Conservation (phyloP, 352 stramenopile species). For the Globisporangium carolinianum region DNA sequence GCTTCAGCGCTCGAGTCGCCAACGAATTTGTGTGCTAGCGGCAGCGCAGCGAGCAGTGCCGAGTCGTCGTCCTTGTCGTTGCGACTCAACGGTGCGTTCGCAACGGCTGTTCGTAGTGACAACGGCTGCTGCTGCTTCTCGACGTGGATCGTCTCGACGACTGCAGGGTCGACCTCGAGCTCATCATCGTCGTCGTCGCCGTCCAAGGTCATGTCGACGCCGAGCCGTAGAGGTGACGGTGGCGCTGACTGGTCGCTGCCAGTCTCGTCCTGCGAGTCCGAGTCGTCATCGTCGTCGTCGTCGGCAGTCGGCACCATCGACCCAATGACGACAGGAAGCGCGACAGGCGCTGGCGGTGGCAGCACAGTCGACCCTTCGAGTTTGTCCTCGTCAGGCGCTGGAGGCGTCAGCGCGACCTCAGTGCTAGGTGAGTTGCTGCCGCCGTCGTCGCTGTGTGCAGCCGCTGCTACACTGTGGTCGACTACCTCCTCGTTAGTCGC, state of each 20-base stretch:
- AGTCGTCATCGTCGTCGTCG: conserved; percentile 9
- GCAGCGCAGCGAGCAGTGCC: conserved; percentile 2
- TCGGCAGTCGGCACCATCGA: conserved; percentile 10
- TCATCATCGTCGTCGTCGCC: conserved; percentile 40
- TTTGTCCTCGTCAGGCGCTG: background rate
- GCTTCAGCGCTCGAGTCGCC: no score
- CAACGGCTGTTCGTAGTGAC: background rate
- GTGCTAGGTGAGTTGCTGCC: no score
- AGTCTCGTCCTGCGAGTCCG: conserved; percentile 22
- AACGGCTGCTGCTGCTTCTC: conserved; percentile 1
- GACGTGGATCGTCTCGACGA: conserved; percentile 18
- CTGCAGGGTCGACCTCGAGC: conserved; percentile 31
- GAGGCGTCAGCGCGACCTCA: background rate
- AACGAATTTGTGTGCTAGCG: background rate
- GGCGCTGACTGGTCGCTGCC: conserved; percentile 2
- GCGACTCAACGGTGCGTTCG: background rate
- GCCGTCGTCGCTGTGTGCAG: no score
- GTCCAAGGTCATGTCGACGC: background rate
- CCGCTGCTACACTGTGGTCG: no score
- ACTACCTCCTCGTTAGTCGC: no score
- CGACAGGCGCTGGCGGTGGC: conserved; percentile 8
- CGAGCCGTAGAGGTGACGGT: conserved; percentile 14
- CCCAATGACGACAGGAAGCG: conserved; percentile 6
- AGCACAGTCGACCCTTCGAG: background rate
- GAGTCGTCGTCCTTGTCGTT: background rate